phyloP scores from a whole-genome alignment of 495 filamentous ascomycete species.

The Xylaria scruposa region DNA sequence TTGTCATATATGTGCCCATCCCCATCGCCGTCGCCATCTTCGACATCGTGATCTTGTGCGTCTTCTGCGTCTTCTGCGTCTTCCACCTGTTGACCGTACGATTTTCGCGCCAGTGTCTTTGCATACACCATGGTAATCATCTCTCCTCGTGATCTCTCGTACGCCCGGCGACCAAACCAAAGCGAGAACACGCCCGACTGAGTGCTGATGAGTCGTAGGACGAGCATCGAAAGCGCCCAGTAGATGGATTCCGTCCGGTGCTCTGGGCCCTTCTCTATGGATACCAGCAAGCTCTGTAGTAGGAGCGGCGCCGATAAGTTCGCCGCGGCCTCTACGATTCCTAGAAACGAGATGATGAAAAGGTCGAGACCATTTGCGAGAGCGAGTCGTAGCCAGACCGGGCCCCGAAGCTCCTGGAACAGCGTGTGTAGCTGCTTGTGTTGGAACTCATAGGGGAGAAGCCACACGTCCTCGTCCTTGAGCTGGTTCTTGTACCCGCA shows the following conservation, averaged over 20 bases:
- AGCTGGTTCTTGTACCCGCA: slow-evolving; percentile 67
- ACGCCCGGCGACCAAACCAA: slow-evolving; percentile 77
- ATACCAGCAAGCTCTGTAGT: slow-evolving; percentile 71
- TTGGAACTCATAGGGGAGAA: slow-evolving; percentile 75
- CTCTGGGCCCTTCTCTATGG: slow-evolving; percentile 62
- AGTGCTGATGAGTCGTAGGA: slow-evolving; percentile 63
- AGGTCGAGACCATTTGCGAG: slow-evolving; percentile 79
- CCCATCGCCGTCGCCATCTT: slow-evolving; percentile 40
- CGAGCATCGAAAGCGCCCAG: slow-evolving; percentile 68
- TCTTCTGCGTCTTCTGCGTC: slow-evolving; percentile 28
- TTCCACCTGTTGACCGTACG: slow-evolving; percentile 51
- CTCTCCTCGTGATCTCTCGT: slow-evolving; percentile 81
- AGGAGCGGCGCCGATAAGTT: slow-evolving; percentile 72
- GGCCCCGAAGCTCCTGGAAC: slow-evolving; percentile 75
- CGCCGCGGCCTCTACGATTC: slow-evolving; percentile 65
- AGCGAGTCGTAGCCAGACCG: slow-evolving; percentile 70
- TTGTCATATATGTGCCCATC: slow-evolving; percentile 9
- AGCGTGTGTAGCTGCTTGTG: slow-evolving; percentile 71
- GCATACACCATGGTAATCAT: slow-evolving; percentile 90
- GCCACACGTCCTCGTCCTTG: slow-evolving; percentile 81
- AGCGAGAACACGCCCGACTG: slow-evolving; percentile 73
- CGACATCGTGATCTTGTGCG: slow-evolving; percentile 11
- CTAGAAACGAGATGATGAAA: slow-evolving; percentile 66
- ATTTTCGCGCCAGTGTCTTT: slow-evolving; percentile 79
- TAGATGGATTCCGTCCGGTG: slow-evolving; percentile 64